These are phyloP conservation scores for Sodiomyces alkalinus DNA, from an alignment of 2,329 filamentous ascomycete genomes.

Conservation along the genomic window DNA sequence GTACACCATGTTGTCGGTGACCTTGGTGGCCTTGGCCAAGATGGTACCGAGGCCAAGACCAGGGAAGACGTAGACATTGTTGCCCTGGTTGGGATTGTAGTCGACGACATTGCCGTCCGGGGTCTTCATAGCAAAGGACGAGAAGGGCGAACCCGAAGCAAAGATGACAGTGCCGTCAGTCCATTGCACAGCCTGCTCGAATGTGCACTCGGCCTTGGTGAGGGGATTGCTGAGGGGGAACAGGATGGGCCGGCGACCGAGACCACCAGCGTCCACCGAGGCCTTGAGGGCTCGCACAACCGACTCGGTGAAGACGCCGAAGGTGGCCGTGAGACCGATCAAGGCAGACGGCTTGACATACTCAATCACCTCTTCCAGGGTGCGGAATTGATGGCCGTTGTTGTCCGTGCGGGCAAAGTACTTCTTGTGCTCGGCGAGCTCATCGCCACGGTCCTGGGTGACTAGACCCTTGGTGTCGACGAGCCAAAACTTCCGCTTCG, in stretches of 20 bases:
- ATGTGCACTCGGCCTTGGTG: conserved; percentile 94
- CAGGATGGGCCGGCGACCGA: conserved; percentile 72
- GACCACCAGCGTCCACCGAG: conserved; percentile 44
- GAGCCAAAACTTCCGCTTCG: conserved; percentile 87
- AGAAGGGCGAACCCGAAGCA: conserved; percentile 88
- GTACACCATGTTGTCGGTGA: conserved; percentile 96
- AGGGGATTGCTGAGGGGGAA: conserved; percentile 96
- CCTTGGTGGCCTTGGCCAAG: conserved; percentile 67
- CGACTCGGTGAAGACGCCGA: conserved; percentile 82
- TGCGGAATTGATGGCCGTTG: conserved; percentile 55
- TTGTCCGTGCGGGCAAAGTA: conserved; percentile 53
- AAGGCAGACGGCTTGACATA: conserved; percentile 91
- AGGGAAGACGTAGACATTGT: conserved; percentile 89
- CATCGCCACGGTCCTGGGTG: conserved; percentile 82
- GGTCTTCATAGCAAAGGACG: conserved; percentile 50
- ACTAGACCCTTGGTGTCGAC: conserved; percentile 96
- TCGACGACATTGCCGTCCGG: conserved; percentile 42
- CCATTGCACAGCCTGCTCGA: conserved; percentile 81
- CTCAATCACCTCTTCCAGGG: conserved; percentile 80
- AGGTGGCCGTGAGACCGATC: conserved; percentile 86
- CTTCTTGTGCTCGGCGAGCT: conserved; percentile 78
- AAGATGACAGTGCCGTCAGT: conserved; percentile 88
- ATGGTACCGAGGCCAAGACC: conserved; percentile 90
- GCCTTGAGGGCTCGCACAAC: conserved; percentile 59
- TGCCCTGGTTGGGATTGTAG: conserved; percentile 70